phyloP scores from a whole-genome alignment of 768 basidiomycete genomes.

The Lactarius sp. region DNA sequence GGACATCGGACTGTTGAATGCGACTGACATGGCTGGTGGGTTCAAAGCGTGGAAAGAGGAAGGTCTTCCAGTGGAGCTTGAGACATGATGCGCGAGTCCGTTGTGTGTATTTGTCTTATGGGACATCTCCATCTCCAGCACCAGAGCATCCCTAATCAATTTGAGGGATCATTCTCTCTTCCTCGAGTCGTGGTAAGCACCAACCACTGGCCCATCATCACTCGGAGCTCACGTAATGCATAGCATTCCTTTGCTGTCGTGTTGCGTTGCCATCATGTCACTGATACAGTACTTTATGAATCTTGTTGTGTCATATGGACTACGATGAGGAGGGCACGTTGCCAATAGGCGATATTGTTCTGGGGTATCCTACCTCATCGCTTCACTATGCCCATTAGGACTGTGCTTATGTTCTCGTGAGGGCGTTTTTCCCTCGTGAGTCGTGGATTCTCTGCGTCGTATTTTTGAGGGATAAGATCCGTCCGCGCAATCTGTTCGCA shows the following conservation, averaged over 20 bases:
- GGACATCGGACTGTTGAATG: slow-evolving; percentile 64
- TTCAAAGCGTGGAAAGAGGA: slow-evolving; percentile 66
- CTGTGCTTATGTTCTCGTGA: background rate
- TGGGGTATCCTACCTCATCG: background rate
- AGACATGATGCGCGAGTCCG: background rate
- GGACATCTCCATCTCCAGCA: background rate
- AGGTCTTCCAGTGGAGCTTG: slow-evolving; percentile 46
- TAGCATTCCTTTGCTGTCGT: background rate
- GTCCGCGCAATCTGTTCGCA: background rate
- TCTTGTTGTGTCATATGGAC: background rate
- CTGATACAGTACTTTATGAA: background rate
- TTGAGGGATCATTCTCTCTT: background rate
- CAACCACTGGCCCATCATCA: background rate
- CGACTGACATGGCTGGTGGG: slow-evolving; percentile 75
- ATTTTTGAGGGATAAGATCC: background rate
- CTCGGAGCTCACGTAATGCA: slow-evolving; percentile 4
- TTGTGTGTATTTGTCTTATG: background rate
- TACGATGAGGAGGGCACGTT: background rate
- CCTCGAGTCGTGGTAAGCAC: slow-evolving; percentile 7
- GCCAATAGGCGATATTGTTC: background rate
- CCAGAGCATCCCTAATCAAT: background rate
- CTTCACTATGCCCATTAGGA: background rate
- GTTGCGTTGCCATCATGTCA: background rate
- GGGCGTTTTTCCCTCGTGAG: background rate
- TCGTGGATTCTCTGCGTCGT: background rate